Evolutionary conservation across 495 filamentous ascomycete genomes (phyloP), one percentile per base, ranked within the genome.

Genomic region (Xylaria intraflava): DNA sequence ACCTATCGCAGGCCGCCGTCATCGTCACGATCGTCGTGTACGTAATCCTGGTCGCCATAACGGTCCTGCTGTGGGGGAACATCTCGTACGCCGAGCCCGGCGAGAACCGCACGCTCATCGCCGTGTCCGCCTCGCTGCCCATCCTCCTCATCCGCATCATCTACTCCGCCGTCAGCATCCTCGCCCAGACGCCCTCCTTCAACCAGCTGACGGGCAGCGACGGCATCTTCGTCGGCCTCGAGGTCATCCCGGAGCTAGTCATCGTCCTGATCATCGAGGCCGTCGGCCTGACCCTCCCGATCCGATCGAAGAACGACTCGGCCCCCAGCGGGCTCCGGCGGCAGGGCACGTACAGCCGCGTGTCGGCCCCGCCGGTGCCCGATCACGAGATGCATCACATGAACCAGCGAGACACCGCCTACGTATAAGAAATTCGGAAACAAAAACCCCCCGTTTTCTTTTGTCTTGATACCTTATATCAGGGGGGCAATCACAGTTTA

Each of bases 231-330:
- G 51, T 73, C 6, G 70, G 65, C 46, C 62, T 68, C 61, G 56
- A 62, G 1, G 61, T 70, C 23, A 55, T 73, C 45, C 67, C 68
- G 62, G 70, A 73, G 61, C 65, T 73, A 41, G 53, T 68, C 30
- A 62, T 64, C 27, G 58, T 70, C 3, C 19, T 46, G 17, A 65
- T 73, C 11, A 45, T 68, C 5, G 69, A 70, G 53, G 44, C 19
- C 4, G 54, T 69, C 12, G 69, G 70, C 2, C 52, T 71, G 49
- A 71, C 64, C 8, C 49, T 70, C 46, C 50, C 54, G 36, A 30
- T 40, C 19, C 41, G 22, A 20, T 46, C 48, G 11, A 46, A 58
- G 49, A 47, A 20, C 9, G 22, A 35, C 20, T 4, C 31, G n/a
- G 19, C 29, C 27, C 12, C 38, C 26, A n/a, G 22, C 22, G 6